phyloP scores from a whole-genome alignment of 495 filamentous ascomycete species.

The Extremus antarcticus region DNA sequence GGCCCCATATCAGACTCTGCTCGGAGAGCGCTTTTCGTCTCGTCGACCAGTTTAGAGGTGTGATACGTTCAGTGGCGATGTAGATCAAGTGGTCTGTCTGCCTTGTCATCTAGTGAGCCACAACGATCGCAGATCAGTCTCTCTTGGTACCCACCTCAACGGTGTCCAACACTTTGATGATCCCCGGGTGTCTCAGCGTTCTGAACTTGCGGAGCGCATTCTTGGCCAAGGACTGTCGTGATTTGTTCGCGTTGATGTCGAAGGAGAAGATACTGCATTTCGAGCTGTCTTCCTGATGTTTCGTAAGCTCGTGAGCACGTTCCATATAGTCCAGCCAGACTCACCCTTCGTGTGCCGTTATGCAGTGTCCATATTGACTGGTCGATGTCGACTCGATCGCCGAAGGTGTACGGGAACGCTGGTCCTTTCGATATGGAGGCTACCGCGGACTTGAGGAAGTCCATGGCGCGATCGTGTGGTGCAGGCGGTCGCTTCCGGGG shows the following conservation, averaged over 20 bases:
- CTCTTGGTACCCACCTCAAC: constrained; percentile 60
- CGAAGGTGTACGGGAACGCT: constrained; percentile 81
- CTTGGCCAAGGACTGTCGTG: constrained; percentile 70
- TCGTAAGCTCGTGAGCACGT: constrained; percentile 6
- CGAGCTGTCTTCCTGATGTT: constrained; percentile 73
- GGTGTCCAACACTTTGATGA: constrained; percentile 84
- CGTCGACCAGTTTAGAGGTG: constrained; percentile 75
- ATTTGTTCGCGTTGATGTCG: constrained; percentile 68
- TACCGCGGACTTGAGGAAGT: constrained; percentile 94
- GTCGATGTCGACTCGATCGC: constrained; percentile 78
- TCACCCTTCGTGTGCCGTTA: constrained; percentile 82
- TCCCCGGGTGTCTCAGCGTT: constrained; percentile 85
- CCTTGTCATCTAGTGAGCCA: constrained; percentile 17
- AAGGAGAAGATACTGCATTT: constrained; percentile 95
- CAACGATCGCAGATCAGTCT: too few relatives aligned
- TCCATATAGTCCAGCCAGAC: not conserved
- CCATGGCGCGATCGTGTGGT: constrained; percentile 46
- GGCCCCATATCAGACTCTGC: constrained; percentile 92
- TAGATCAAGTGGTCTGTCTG: constrained; percentile 89
- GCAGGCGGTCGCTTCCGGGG: not conserved
- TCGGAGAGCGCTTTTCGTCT: constrained; percentile 70
- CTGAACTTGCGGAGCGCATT: constrained; percentile 88
- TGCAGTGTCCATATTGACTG: constrained; percentile 85
- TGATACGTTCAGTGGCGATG: constrained; percentile 84
- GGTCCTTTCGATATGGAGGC: constrained; percentile 92